phyloP scores from a whole-genome alignment of 139 green algal species.

The Chlamydomonas eustigma region DNA sequence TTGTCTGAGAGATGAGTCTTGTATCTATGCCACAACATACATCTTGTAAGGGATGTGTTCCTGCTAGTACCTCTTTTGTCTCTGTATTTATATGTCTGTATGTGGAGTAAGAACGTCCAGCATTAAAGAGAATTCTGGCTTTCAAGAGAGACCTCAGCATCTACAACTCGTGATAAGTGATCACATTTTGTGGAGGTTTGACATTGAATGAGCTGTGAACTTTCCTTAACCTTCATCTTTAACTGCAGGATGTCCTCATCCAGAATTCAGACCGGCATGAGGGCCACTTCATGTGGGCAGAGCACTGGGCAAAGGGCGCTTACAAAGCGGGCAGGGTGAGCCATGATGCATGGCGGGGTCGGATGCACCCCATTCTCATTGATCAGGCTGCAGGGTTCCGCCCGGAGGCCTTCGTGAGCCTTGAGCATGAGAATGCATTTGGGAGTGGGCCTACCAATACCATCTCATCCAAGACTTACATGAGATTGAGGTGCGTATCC shows the following conservation, averaged over 20 bases:
- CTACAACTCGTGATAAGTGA: too few relatives aligned
- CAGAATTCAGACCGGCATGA: slow-evolving; percentile 79
- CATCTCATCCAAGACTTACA: slow-evolving; percentile 67
- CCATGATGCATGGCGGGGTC: background rate
- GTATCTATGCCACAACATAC: too few relatives aligned
- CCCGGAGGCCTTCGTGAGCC: slow-evolving; percentile 33
- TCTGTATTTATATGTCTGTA: too few relatives aligned
- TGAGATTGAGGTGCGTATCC: slow-evolving; percentile 56
- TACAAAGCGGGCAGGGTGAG: slow-evolving; percentile 8
- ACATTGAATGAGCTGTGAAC: too few relatives aligned
- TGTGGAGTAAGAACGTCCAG: too few relatives aligned
- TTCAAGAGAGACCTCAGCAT: too few relatives aligned
- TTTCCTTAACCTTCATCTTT: background rate
- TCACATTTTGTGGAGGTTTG: too few relatives aligned
- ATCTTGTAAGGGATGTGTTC: too few relatives aligned
- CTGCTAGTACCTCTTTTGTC: too few relatives aligned
- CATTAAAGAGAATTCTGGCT: too few relatives aligned
- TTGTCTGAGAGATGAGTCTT: too few relatives aligned
- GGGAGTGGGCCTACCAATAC: slow-evolving; percentile 50
- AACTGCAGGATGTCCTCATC: slow-evolving; percentile 73
- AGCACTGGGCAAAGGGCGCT: slow-evolving; percentile 61
- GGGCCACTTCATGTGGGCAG: slow-evolving; percentile 69
- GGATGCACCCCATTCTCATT: slow-evolving; percentile 62
- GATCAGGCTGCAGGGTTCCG: slow-evolving; percentile 81
- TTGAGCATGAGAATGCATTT: slow-evolving; percentile 78